Evolutionary conservation across 1,284 basidiomycete species (phyloP), one percentile per base, ranked within the genome.

Genomic region (Somion occarium): DNA sequence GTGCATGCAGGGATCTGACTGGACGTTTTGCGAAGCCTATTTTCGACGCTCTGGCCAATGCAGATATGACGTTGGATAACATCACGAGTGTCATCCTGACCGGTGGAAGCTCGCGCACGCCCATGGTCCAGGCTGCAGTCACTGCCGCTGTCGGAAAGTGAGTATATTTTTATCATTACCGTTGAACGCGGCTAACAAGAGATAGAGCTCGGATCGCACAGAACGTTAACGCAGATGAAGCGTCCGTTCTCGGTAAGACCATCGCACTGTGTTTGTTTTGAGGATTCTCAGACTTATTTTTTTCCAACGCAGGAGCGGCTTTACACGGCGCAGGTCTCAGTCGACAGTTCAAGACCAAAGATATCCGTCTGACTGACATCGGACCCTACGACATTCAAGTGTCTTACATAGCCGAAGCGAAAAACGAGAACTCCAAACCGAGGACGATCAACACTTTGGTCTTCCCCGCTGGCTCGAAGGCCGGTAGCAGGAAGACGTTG

Each of bases 191-290:
- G 55, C 19, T 37, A 38, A 24, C 57, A 26, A 42, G 9, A 7
- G 53, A 2, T 56, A 87, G 83, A 44, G 79, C 83, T 51, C 90
- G 89, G 65, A 88, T 97, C 56, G 91, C 93, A 5, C 79, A 89
- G 62, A 98, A 98, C 61, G 92, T 99, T 50, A 99, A 99, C 65
- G 89, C 96, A 0, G 97, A 99, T 66, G 96, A 99, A 74, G 93
- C 94, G 0, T 90, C 91, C 11, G 96, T 98, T 13, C 82, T 99
- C 48, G 94, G 91, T 72, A 65, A 25, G 54, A 47, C 1, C 7
- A 7, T 7, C 30, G 7, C 18, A 22, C 42, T 39, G 41, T 30
- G 37, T 19, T 18, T 48, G 58, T 20, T 24, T 15, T 46, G 25
- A 25, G 26, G 9, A 24, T 23, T 37, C 44, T 49, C 7, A 24